Base-by-base conservation (phyloP, 768 basidiomycete genomes). In the Crucibulum laeve region DNA sequence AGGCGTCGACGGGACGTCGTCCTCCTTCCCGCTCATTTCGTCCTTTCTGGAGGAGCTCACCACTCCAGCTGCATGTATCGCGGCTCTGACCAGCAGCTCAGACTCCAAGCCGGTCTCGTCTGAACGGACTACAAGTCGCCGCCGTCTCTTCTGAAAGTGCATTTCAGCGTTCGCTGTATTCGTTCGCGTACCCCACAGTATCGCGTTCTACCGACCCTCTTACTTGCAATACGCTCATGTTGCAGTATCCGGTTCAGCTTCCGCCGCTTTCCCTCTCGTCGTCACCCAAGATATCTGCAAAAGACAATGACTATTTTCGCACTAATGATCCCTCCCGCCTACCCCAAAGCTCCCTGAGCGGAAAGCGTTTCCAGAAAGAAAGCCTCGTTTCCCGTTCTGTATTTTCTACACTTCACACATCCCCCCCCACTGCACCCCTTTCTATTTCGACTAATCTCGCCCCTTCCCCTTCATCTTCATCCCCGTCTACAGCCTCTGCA, bases 81-180 rank as follows among this genome's bases (percentile, higher is more conserved):
- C 58, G 58, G 58, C 62, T 59, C 57, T 54, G 52, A 52, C 57
- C 58, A 30, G 8, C 8, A 59, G 56, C 65, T 69, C 76, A 76
- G 74, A 73, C 70, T 68, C 59, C 55, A 66, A 74, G 74, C 73
- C 61, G 75, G 77, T 74, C 79, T 74, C 67, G 77, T 77, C 77
- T 77, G 77, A 73, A 68, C 64, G 48, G 59, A 60, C 57, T 46
- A 44, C 17, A 33, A 38, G 39, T 39, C 32, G 39, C 52, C 55
- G 40, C 55, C 50, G 49, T 43, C 64, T 53, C 54, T 53, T 39
- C 46, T 46, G 50, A 56, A 49, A 60, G 60, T 55, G 60, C 57
- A 61, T 40, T 49, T n/a, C n/a, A 30, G 28, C 28, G 8, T 8
- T 30, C 28, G 28, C 8, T 30, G 8, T n/a, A 30, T 8, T 30